A percentile compares a stretch with the other conserved stretches of the same genome.
Evolutionary conservation across 2,329 filamentous ascomycete genomes (phyloP).

Genomic region (Sporothrix euskadiensis): DNA sequence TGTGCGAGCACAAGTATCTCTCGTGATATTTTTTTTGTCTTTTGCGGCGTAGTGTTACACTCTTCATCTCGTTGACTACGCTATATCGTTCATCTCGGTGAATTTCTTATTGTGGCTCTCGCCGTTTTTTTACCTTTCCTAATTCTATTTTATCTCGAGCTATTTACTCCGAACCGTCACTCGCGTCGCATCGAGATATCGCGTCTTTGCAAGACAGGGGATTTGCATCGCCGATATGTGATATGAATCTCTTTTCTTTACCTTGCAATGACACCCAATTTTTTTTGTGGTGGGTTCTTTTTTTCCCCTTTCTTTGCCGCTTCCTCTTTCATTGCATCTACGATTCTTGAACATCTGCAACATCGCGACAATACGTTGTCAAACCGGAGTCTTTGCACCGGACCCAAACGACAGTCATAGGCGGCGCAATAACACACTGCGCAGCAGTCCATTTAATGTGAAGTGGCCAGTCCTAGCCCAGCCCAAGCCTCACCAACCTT

Average conservation of each 20-base stretch:
- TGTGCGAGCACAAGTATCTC: not conserved
- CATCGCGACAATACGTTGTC: not conserved
- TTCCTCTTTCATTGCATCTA: not conserved
- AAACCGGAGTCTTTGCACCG: slow-evolving; percentile 8
- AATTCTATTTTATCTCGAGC: not conserved
- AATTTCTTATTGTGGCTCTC: not conserved
- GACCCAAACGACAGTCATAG: not conserved
- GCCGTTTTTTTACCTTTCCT: not conserved
- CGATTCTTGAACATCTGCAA: not conserved
- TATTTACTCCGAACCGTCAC: not conserved
- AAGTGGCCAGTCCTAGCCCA: not conserved
- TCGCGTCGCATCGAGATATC: slow-evolving; percentile 3
- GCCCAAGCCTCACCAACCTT: not conserved
- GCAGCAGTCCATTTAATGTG: not conserved
- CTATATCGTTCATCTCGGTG: not conserved
- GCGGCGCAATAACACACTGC: slow-evolving; percentile 11
- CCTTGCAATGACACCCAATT: not conserved
- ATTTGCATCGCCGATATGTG: not conserved
- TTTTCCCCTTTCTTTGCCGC: not conserved
- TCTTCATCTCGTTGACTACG: too few species aligned
- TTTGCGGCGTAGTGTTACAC: not conserved
- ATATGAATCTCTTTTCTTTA: not conserved
- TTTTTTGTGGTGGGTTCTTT: not conserved
- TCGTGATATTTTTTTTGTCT: not conserved
- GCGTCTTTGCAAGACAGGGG: slow-evolving; percentile 1